A percentile compares a stretch with the other conserved stretches of the same genome.
These are phyloP conservation scores for Lasiodiplodia hormozganensis DNA, from an alignment of 2,329 filamentous ascomycete genomes.

Conservation along the genomic window DNA sequence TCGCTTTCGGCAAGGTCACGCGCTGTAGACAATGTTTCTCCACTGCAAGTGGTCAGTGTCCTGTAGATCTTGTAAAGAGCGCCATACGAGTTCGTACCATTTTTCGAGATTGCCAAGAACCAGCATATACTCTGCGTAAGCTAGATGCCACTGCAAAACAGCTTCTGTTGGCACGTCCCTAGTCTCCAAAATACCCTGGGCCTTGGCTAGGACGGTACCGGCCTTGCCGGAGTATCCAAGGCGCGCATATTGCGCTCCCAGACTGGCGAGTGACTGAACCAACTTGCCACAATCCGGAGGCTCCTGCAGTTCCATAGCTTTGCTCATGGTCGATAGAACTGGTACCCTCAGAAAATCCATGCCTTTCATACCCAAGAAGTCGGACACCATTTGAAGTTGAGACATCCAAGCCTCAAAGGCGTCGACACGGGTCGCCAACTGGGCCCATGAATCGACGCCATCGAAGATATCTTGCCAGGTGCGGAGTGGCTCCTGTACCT, in stretches of 20 bases:
- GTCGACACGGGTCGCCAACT: slow-evolving; percentile 56
- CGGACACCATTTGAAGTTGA: slow-evolving; percentile 61
- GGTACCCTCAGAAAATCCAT: slow-evolving; percentile 58
- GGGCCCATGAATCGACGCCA: slow-evolving; percentile 41
- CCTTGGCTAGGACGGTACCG: slow-evolving; percentile 63
- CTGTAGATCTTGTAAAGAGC: not conserved
- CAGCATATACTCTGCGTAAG: slow-evolving; percentile 76
- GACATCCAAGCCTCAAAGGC: slow-evolving; percentile 57
- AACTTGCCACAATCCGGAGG: slow-evolving; percentile 46
- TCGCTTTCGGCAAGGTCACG: slow-evolving; percentile 41
- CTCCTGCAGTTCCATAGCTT: slow-evolving; percentile 55
- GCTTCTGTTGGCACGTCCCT: slow-evolving; percentile 52
- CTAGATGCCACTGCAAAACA: slow-evolving; percentile 68
- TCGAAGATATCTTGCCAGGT: slow-evolving; percentile 49
- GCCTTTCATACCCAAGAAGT: slow-evolving; percentile 65
- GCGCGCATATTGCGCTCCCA: slow-evolving; percentile 63
- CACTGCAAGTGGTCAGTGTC: slow-evolving; percentile 36
- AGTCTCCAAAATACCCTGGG: slow-evolving; percentile 57
- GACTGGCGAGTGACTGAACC: slow-evolving; percentile 51
- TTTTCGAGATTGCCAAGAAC: slow-evolving; percentile 70
- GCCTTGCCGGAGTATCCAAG: slow-evolving; percentile 68
- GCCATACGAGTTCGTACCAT: slow-evolving; percentile 48
- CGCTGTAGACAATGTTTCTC: slow-evolving; percentile 40
- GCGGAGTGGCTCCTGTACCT: slow-evolving; percentile 41
- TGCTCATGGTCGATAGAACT: slow-evolving; percentile 57